These are phyloP conservation scores for Trichoderma sp. DNA, from an alignment of 2,329 filamentous ascomycete species.

Conservation along the genomic window DNA sequence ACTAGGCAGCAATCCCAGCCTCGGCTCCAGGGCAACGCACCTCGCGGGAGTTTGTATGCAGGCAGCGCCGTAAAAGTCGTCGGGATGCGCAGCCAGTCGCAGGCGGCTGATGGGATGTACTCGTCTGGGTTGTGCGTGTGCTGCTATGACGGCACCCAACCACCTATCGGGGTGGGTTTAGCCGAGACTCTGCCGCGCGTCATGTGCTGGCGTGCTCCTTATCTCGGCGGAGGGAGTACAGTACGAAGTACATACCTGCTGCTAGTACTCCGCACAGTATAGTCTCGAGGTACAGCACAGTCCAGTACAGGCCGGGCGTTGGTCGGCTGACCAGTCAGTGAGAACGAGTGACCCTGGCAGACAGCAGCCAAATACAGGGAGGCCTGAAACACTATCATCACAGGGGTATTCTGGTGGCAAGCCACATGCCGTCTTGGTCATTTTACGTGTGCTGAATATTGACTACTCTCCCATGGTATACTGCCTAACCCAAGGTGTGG, in stretches of 20 bases:
- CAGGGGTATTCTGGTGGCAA: background rate
- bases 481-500: background rate
- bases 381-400: background rate
- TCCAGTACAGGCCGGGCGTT: background rate
- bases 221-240: background rate
- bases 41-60: background rate
- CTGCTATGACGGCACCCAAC: conserved; percentile 20
- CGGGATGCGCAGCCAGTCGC: conserved; percentile 18
- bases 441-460: background rate
- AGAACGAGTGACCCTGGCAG: background rate
- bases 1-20: conserved; percentile 11
- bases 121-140: conserved; percentile 13
- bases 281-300: no score
- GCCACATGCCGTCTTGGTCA: background rate
- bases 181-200: conserved; percentile 17
- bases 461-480: background rate
- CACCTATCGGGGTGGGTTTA: conserved; percentile 4
- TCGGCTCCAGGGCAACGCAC: background rate
- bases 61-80: background rate
- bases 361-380: background rate
- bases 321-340: conserved; percentile 9
- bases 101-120: conserved; percentile 18
- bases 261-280: background rate
- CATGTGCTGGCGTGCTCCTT: conserved; percentile 15
- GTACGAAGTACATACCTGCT: background rate